A percentile compares a stretch with the other conserved stretches of the same genome.
Conservation (phyloP, 352 stramenopile species). For the Poterioochromonas sp. region DNA sequence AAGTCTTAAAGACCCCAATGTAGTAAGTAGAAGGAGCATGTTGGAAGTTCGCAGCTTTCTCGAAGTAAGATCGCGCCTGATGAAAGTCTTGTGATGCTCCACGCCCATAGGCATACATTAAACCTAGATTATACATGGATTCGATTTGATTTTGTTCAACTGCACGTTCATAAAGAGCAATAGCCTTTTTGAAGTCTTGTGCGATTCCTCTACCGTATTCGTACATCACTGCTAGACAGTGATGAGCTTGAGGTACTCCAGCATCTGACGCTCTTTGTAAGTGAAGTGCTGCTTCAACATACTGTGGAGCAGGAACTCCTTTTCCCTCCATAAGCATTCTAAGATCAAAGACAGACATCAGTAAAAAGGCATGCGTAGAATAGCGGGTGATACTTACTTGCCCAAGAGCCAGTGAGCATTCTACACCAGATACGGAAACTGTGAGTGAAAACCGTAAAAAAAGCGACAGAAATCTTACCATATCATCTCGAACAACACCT, state of each 20-base stretch:
- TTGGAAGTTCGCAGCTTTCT: neutral
- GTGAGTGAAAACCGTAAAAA: neutral
- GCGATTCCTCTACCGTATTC: slow-evolving; percentile 29
- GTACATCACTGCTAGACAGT: slow-evolving; percentile 26
- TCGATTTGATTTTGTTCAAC: slow-evolving; percentile 1
- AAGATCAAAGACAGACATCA: neutral
- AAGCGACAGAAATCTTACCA: slow-evolving; percentile 6
- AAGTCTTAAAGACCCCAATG: slow-evolving; percentile 24
- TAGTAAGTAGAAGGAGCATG: slow-evolving; percentile 34
- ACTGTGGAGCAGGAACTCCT: neutral
- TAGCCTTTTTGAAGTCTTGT: slow-evolving; percentile 15
- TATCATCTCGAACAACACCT: slow-evolving; percentile 17
- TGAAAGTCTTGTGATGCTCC: neutral
- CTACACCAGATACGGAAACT: neutral
- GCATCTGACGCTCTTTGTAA: neutral
- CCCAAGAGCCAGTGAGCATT: slow-evolving; percentile 31
- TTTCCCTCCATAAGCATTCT: slow-evolving; percentile 28
- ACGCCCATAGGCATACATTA: slow-evolving; percentile 35
- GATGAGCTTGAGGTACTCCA: neutral
- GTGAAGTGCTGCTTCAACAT: neutral
- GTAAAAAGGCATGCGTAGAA: neutral
- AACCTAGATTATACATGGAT: slow-evolving; percentile 30
- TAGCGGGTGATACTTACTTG: neutral
- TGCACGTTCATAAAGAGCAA: neutral
- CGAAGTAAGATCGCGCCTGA: neutral